phyloP scores from a whole-genome alignment of 495 filamentous ascomycete species.

The Entonaema liquescens region DNA sequence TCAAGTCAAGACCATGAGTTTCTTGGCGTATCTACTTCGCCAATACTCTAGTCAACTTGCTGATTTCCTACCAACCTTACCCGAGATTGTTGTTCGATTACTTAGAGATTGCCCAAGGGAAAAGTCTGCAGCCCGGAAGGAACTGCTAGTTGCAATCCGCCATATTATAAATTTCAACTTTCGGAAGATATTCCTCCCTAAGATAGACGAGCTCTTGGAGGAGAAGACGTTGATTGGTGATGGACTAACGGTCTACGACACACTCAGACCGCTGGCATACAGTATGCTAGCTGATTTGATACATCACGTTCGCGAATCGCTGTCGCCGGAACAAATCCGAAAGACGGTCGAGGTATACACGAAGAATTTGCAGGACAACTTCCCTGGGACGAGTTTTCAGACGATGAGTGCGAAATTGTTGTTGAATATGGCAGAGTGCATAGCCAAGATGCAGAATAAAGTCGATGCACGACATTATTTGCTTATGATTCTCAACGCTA shows the following conservation, averaged over 20 bases:
- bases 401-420: slow-evolving; percentile 99
- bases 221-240: slow-evolving; percentile 94
- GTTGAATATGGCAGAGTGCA: slow-evolving; percentile 96
- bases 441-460: slow-evolving; percentile 89
- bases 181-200: slow-evolving; percentile 89
- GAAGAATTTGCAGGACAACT: slow-evolving; percentile 92
- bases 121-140: slow-evolving; percentile 91
- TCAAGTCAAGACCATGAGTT: slow-evolving; percentile 99
- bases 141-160: slow-evolving; percentile 92
- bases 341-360: slow-evolving; percentile 97
- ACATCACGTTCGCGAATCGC: slow-evolving; percentile 89
- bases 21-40: slow-evolving; percentile 90
- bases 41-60: slow-evolving; percentile 86
- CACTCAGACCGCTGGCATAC: slow-evolving; percentile 93
- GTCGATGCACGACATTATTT: slow-evolving; percentile 93
- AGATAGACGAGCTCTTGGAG: slow-evolving; percentile 95
- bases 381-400: slow-evolving; percentile 98
- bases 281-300: slow-evolving; percentile 99
- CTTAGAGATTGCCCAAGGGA: slow-evolving; percentile 94
- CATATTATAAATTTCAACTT: slow-evolving; percentile 99
- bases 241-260: slow-evolving; percentile 94
- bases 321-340: slow-evolving; percentile 87
- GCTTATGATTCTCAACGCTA: slow-evolving; percentile 96
- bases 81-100: slow-evolving; percentile 89
- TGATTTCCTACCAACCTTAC: slow-evolving; percentile 88